Base-by-base conservation (phyloP, 2,329 filamentous ascomycete species). In the Botrytis porri region DNA sequence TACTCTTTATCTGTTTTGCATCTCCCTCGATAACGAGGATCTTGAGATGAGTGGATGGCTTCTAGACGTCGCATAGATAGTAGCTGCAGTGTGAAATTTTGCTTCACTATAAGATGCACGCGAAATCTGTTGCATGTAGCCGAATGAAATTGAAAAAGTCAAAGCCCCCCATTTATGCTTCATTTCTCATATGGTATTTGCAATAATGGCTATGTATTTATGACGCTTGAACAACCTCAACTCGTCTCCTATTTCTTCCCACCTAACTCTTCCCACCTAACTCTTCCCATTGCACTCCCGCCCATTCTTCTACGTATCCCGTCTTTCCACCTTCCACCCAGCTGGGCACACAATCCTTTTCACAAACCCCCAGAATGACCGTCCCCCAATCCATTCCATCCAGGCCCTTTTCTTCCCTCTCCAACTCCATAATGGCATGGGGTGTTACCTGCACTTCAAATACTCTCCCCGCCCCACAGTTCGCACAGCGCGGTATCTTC, bases 331-430 rank as follows among this genome's bases (percentile, higher is more conserved):
- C 84, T 20, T 83, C 82, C 10, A 89, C 86, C 0, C 88, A 87
- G 9, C 82, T 82, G 25, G 89, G 88, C 78, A 87, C 85, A 81
- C 96, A 98, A 81, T 98, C 93, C 80, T 84, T 88, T 76, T 87
- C 89, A 81, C 96, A 99, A 12, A 97, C 94, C 0, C 90, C 94
- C 54, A 98, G 85, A 73, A 99, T 89, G 14, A 99, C 88, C 0
- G 94, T 98, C 0, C 95, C 95, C 96, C 96, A 99, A 79, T 99
- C 96, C 96, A 99, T 99, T 3, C 95, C 95, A 84, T 97, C 86
- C 32, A 91, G 79, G 43, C 88, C 88, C 77, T 90, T 81, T 73
- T 91, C 90, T 61, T 95, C 92, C 2, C 88, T 90, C 84, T 98
- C 95, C 71, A 98, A 85, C 84, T 96, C 92, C 43, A 90, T 89